Base-by-base conservation (phyloP, 257 asterid genomes). In the Fraxinus pennsylvanica region DNA sequence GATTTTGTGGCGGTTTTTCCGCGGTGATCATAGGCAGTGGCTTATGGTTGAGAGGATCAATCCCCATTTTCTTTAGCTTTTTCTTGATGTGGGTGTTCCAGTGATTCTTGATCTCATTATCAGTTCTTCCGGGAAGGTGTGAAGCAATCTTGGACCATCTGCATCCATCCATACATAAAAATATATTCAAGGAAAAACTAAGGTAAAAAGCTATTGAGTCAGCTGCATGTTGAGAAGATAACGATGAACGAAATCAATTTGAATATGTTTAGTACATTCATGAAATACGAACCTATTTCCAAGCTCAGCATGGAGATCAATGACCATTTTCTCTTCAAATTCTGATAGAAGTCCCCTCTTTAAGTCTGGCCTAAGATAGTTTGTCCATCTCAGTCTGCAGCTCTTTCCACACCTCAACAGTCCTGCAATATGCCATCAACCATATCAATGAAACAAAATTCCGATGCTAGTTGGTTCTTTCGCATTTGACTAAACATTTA, bases 81-180 rank as follows among this genome's bases (percentile, higher is more conserved):
- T 94, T 92, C 82, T 94, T 94, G 68, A 94, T 90, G 87, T 94
- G 97, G 0, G 99, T 94, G 78, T 94, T 94, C 99, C 97, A 94
- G 17, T 92, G 97, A 47, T 94, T 94, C 84, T 92, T 94, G 76
- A 94, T 94, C 84, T 94, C 99, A 79, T 94, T 94, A 78, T 94
- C 99, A 0, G 99, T 94, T 83, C 99, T 86, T 63, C 99, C 97
- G 0, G 99, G 97, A 19, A 94, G 90, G 78, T 92, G 94, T 74
- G 99, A 94, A 21, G 97, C 98, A 27, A 94, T 94, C 61, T 92
- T 94, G 32, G 98, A 91, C 98, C 98, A 94, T 76, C 98, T 94
- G 84, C 29, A 76, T 3, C 54, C 54, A 45, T 14, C 5, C 19
- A 45, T 2, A 45, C 19, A 41, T 13, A 14, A 13, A 2, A 45